phyloP scores from a whole-genome alignment of 139 green algal species.

The Closterium sp. region DNA sequence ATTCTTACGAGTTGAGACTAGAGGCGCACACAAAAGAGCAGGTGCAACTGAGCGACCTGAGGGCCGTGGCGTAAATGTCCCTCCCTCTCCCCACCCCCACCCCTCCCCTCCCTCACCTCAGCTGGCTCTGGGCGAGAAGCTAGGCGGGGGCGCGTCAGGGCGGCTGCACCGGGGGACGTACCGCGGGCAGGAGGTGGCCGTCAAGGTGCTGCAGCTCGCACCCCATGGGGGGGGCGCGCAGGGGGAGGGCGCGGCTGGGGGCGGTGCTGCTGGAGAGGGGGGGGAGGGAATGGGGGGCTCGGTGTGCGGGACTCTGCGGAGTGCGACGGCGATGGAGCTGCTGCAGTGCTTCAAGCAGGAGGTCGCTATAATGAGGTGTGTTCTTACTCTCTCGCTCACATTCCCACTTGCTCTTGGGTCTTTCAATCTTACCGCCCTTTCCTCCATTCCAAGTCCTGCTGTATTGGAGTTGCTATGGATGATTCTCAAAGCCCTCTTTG shows the following conservation, averaged over 20 bases:
- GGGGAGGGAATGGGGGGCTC: background rate
- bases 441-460: no score
- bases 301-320: constrained; percentile 16
- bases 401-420: background rate
- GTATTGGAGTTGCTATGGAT: no score
- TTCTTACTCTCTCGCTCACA: background rate
- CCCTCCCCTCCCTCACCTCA: background rate
- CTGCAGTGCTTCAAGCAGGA: constrained; percentile 87
- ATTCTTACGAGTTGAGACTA: no score
- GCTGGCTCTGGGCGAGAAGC: constrained; percentile 18
- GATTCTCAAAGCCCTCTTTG: no score
- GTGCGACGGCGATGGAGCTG: constrained; percentile 66
- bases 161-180: constrained; percentile 69
- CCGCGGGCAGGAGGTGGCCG: constrained; percentile 94
- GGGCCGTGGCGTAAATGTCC: no score
- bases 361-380: constrained; percentile 71
- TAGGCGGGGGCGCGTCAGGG: constrained; percentile 30
- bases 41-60: background rate
- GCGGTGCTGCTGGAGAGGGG: background rate
- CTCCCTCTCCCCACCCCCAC: background rate
- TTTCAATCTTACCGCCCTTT: background rate
- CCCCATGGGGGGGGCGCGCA: background rate
- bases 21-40: background rate
- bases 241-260: background rate
- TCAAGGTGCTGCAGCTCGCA: constrained; percentile 86